A percentile compares a stretch with the other conserved stretches of the same genome.
Evolutionary conservation across 148 eudicot species (phyloP).

Genomic region (Amaranthus palmeri): DNA sequence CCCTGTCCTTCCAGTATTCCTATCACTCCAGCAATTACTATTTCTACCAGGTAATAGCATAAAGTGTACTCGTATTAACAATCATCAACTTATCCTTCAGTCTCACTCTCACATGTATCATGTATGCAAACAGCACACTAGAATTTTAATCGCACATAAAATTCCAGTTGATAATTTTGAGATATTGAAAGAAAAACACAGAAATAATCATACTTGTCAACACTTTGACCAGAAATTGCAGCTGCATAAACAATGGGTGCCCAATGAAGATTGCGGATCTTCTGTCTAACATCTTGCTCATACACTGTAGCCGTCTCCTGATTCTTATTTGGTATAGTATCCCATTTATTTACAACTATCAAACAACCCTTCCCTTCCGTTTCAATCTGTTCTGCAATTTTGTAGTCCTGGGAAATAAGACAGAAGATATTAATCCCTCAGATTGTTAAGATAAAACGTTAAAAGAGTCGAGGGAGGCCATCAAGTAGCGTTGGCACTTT

Average conservation of each 20-base stretch:
- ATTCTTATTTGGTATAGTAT: slow-evolving; percentile 89
- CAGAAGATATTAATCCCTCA: neutral
- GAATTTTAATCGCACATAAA: neutral
- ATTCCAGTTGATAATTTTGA: neutral
- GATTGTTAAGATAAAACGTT: neutral
- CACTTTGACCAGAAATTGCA: slow-evolving; percentile 80
- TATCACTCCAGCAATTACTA: too few relatives aligned
- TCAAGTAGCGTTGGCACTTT: neutral
- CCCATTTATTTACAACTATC: slow-evolving; percentile 98
- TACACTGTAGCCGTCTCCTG: slow-evolving; percentile 70
- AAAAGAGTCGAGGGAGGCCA: neutral
- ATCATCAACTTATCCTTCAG: neutral
- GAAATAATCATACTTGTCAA: slow-evolving; percentile 67
- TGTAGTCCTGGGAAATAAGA: slow-evolving; percentile 57
- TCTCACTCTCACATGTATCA: neutral
- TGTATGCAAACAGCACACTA: neutral
- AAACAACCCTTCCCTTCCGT: slow-evolving; percentile 94
- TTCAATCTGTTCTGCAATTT: slow-evolving; percentile 96
- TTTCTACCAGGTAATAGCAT: neutral
- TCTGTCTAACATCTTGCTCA: slow-evolving; percentile 85
- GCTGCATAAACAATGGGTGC: slow-evolving; percentile 97
- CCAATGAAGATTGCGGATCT: slow-evolving; percentile 88
- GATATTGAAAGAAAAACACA: slow-evolving; percentile 1
- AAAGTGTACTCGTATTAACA: neutral
- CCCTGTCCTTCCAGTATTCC: neutral